Evolutionary conservation across 768 basidiomycete species (phyloP).

Genomic region (Steccherinum ochraceum): DNA sequence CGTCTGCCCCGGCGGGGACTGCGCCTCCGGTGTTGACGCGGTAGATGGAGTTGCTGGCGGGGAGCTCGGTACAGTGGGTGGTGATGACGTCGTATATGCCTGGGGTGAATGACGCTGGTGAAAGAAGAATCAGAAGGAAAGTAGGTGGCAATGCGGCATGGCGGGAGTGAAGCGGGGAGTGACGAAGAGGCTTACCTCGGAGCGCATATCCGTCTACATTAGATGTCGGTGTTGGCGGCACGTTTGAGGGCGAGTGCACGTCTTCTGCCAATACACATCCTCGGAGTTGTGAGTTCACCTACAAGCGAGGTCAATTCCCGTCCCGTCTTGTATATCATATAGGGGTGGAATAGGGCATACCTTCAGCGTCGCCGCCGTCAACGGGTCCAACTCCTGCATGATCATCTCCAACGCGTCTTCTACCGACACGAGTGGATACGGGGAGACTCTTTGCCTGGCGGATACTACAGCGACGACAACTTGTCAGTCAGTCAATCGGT

Average conservation of each 20-base stretch:
- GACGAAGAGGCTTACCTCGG: conserved; percentile 45
- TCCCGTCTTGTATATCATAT: neutral
- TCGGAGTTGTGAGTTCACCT: conserved; percentile 57
- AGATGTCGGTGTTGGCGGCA: conserved; percentile 63
- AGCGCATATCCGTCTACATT: conserved; percentile 90
- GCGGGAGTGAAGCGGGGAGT: neutral
- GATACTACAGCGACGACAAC: conserved; percentile 44
- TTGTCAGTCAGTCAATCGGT: too few species aligned
- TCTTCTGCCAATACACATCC: conserved; percentile 75
- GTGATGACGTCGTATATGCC: conserved; percentile 67
- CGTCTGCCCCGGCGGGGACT: conserved; percentile 65
- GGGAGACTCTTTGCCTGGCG: conserved; percentile 67
- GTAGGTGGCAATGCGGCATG: neutral
- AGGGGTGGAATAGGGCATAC: conserved; percentile 32
- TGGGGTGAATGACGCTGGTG: conserved; percentile 53
- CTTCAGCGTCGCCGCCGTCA: conserved; percentile 32
- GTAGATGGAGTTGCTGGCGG: conserved; percentile 38
- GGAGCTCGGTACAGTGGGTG: conserved; percentile 33
- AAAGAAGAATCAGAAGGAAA: neutral
- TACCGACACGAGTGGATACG: conserved; percentile 65
- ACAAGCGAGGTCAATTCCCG: neutral
- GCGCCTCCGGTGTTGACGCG: conserved; percentile 87
- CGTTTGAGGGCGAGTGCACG: conserved; percentile 55
- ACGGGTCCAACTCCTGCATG: conserved; percentile 36
- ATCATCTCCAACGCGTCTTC: conserved; percentile 59